Percentiles rank a stretch among this genome's conserved stretches.
phyloP scores from a whole-genome alignment of 768 basidiomycete species.

The Phylloporus scabripes region DNA sequence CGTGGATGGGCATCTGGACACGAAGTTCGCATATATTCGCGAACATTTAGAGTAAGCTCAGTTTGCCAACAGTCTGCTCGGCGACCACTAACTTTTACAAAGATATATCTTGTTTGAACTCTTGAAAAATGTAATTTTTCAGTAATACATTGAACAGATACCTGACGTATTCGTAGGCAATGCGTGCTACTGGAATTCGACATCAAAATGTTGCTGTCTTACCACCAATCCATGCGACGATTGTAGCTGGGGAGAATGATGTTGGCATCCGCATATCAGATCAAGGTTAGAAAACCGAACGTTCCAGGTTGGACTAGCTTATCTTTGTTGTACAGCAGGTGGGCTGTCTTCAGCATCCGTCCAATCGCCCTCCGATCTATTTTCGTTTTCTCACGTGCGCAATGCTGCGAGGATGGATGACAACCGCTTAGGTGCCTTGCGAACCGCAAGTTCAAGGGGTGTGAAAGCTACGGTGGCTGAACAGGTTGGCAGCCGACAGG shows the following conservation, averaged over 20 bases:
- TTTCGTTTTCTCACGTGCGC: constrained; percentile 84
- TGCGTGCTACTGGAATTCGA: constrained; percentile 58
- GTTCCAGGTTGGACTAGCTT: constrained; percentile 2
- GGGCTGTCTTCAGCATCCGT: constrained; percentile 56
- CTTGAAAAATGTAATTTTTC: constrained; percentile 73
- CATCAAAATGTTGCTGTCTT: constrained; percentile 40
- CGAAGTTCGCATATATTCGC: constrained; percentile 75
- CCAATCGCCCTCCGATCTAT: constrained; percentile 66
- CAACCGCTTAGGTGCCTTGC: constrained; percentile 62
- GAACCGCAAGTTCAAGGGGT: constrained; percentile 56
- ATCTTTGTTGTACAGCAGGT: constrained; percentile 47
- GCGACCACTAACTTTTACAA: constrained; percentile 1
- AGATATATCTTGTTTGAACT: constrained; percentile 87
- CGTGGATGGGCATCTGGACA: constrained; percentile 67
- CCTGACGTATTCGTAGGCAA: constrained; percentile 42
- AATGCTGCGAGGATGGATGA: constrained; percentile 66
- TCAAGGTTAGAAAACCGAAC: constrained; percentile 49
- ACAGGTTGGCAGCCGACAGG: constrained; percentile 52
- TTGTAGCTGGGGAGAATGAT: constrained; percentile 67
- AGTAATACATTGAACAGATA: not conserved
- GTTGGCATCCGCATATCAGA: constrained; percentile 87
- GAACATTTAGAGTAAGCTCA: constrained; percentile 75
- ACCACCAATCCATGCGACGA: constrained; percentile 69
- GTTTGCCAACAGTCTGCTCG: not conserved
- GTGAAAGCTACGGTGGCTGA: constrained; percentile 77